Evolutionary conservation across 163 green algal species (phyloP), one percentile per base, ranked within the genome.

Genomic region (Volvox carteri): DNA sequence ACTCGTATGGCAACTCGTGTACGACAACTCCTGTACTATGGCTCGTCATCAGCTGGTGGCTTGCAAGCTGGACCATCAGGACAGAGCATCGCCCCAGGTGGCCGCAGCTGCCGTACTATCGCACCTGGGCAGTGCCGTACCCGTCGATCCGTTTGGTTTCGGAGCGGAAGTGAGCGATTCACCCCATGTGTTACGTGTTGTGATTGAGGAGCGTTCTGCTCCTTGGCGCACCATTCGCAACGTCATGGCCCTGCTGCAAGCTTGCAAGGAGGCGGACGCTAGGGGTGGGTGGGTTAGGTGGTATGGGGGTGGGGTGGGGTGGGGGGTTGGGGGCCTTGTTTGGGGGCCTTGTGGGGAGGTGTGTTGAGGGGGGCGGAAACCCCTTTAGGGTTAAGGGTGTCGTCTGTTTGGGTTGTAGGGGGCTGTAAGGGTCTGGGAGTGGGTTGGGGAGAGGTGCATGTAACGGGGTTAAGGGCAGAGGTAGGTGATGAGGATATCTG

Each of bases 51-150:
- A 87, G 81, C 42, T 87, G 65, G 1, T 87, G 9, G 65, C 48
- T 7, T 87, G 81, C 46, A 87, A 87, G 65, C 33, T 87, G 65
- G 33, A 77, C 33, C 65, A 87, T 30, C 35, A 54, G 42, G 65
- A 79, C 7, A 18, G 18, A 30, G 7, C 19, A 23, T 1, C 46
- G 21, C 81, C 81, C 46, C 25, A 78, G 5, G 58, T 48, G 23
- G 81, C 81, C 11, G 81, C 81, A 18, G 16, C 33, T 12, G 65
- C 65, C 62, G 44, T 87, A 33, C 28, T 68, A 5, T n/a, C 42
- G n/a, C n/a, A 78, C 30, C 48, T 87, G 80, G 44, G 48, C 8
- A 21, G 23, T 35, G 25, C 50, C 4, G 28, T 87, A 35, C 81
- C 81, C 18, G 5, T 1, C 19, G 65, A 87, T 35, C 81, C 81